A percentile compares a stretch with the other conserved stretches of the same genome.
Evolutionary conservation across 208 protist species (phyloP).

Genomic region (Plasmodiophora brassicae): DNA sequence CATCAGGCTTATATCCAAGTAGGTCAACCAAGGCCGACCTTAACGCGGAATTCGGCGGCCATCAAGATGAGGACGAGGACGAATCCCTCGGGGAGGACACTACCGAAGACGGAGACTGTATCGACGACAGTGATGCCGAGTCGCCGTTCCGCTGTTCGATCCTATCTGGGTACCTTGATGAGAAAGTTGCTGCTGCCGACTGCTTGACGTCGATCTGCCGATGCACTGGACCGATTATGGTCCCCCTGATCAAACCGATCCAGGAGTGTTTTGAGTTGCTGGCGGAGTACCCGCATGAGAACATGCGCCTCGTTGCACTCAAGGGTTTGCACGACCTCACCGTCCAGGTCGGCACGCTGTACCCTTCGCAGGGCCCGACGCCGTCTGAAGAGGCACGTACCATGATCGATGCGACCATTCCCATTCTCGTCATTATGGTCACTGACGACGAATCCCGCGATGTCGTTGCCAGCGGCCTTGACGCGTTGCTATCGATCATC

Average conservation of each 20-base stretch:
- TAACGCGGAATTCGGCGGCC: constrained; percentile 17
- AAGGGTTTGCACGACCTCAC: constrained; percentile 6
- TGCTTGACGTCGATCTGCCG: background rate
- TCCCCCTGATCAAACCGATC: background rate
- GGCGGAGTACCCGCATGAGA: constrained; percentile 24
- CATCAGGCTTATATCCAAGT: too few species aligned
- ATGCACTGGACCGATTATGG: background rate
- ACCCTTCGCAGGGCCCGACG: background rate
- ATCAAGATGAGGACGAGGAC: background rate
- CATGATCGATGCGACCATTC: background rate
- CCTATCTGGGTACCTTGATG: background rate
- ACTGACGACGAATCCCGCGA: constrained; percentile 15
- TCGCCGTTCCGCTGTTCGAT: background rate
- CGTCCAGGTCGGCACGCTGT: background rate
- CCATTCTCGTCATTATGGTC: background rate
- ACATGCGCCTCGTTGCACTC: background rate
- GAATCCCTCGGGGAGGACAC: background rate
- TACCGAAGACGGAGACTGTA: background rate
- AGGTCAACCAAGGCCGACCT: constrained; percentile 30
- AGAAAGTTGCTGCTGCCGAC: constrained; percentile 14
- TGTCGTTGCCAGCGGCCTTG: background rate
- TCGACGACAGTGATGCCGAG: background rate
- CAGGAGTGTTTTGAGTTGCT: background rate
- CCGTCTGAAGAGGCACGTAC: background rate
- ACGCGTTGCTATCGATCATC: background rate